phyloP scores from a whole-genome alignment of 169 alveolate species.

The Babesia gibsoni region DNA sequence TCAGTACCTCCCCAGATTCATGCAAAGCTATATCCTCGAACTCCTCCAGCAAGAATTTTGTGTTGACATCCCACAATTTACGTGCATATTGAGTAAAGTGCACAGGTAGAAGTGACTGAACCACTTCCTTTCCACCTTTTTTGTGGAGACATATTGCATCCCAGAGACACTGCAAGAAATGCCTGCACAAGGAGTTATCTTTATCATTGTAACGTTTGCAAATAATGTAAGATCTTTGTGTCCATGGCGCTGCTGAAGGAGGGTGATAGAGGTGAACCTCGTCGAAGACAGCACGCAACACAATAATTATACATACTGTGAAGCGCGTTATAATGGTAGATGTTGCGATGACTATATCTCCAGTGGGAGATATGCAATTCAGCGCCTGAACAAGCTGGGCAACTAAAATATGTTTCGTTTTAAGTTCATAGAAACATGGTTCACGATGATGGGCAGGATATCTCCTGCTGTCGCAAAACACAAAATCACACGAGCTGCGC shows the following conservation, averaged over 20 bases:
- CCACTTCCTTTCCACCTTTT: slow-evolving; percentile 45
- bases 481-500: slow-evolving; percentile 30
- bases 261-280: slow-evolving; percentile 65
- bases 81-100: slow-evolving; percentile 52
- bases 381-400: slow-evolving; percentile 67
- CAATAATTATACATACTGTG: slow-evolving; percentile 63
- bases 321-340: slow-evolving; percentile 65
- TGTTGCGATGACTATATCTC: slow-evolving; percentile 61
- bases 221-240: slow-evolving; percentile 54
- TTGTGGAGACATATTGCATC: slow-evolving; percentile 67
- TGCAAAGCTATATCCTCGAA: slow-evolving; percentile 27
- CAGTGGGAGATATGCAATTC: slow-evolving; percentile 58
- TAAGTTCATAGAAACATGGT: slow-evolving; percentile 27
- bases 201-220: slow-evolving; percentile 66
- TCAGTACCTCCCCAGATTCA: neutral
- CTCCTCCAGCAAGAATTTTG: slow-evolving; percentile 23
- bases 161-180: slow-evolving; percentile 73
- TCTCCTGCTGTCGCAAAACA: slow-evolving; percentile 37
- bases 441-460: slow-evolving; percentile 27
- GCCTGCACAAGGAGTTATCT: slow-evolving; percentile 64
- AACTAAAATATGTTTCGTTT: slow-evolving; percentile 28
- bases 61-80: slow-evolving; percentile 53
- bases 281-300: slow-evolving; percentile 64
- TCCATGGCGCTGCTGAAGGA: slow-evolving; percentile 65
- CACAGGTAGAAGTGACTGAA: slow-evolving; percentile 50